Conservation (phyloP, 2,329 filamentous ascomycete genomes). For the Mycocentrospora acerina region DNA sequence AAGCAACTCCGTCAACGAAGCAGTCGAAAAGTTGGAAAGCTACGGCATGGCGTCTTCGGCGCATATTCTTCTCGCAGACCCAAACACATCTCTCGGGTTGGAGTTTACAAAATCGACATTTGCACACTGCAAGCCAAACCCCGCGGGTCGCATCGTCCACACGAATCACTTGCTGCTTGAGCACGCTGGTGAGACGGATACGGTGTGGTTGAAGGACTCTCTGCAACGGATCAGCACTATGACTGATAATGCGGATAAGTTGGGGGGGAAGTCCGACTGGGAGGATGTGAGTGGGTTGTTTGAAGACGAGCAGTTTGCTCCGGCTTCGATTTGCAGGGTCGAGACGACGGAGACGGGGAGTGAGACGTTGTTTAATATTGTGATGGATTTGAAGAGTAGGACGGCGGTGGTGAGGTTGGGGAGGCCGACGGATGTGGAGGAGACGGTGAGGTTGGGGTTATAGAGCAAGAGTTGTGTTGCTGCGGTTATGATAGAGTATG, state of each 20-base stretch:
- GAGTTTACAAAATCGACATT: constrained; percentile 49
- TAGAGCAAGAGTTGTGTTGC: constrained; percentile 1
- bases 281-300: constrained; percentile 39
- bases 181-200: constrained; percentile 44
- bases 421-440: constrained; percentile 32
- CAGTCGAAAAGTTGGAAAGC: constrained; percentile 47
- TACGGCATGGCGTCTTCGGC: constrained; percentile 55
- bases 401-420: constrained; percentile 33
- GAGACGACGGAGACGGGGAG: constrained; percentile 29
- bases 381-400: constrained; percentile 39
- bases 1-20: constrained; percentile 49
- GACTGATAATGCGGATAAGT: constrained; percentile 26
- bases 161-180: constrained; percentile 47
- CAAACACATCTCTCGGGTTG: constrained; percentile 48
- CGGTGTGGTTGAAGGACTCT: constrained; percentile 48
- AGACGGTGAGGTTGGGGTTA: constrained; percentile 24
- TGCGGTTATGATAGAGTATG: background rate
- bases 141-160: constrained; percentile 41
- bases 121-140: constrained; percentile 38
- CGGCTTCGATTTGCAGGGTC: constrained; percentile 35
- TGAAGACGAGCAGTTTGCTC: constrained; percentile 45
- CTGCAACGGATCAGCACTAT: constrained; percentile 41
- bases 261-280: constrained; percentile 27
- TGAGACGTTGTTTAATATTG: constrained; percentile 39
- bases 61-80: constrained; percentile 58